Base-by-base conservation (phyloP, 345 rosid genomes). In the Bruguiera sexangula region DNA sequence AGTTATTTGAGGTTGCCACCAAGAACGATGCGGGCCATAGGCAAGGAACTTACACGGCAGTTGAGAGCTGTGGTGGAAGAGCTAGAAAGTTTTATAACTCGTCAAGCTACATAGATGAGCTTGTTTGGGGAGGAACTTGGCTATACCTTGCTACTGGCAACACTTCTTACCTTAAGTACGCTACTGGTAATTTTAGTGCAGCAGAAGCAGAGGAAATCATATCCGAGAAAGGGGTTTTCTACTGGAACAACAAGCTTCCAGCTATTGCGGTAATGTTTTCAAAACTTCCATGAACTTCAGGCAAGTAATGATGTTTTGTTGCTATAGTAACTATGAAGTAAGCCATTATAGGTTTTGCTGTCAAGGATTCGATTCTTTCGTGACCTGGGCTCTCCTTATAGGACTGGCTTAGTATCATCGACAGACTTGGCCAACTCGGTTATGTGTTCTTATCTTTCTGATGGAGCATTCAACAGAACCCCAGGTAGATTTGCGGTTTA, bases 41-140 rank as follows among this genome's bases (percentile, higher is more conserved):
- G 36, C 82, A 76, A 24, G 75, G 63, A 43, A 77, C 80, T 48
- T 84, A 83, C 78, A 79, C 86, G 0, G 34, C 67, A 1, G 53
- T 60, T 32, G 75, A 80, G 61, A 66, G 59, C 21, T 86, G 88
- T 70, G 85, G 87, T 43, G 79, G 82, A 53, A 83, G 76, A 57
- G 86, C 87, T 58, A 80, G 81, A 73, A 50, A 24, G 10, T 80
- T 75, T 39, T 86, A 88, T 50, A 65, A 77, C 62, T 86, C 93
- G 19, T 69, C 90, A 7, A 79, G 87, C 24, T 86, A 75, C 73
- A 69, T 20, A 61, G 86, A 85, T 71, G 90, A 88, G 61, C 67
- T 86, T 57, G 77, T 83, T 8, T 86, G 89, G 90, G 93, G 81
- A 71, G 89, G 78, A 68, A 85, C 86, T 58, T 86, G 93, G 89